These are phyloP conservation scores for Chimonanthus praecox DNA, from an alignment of 164 flowering plant species.

Conservation along the genomic window DNA sequence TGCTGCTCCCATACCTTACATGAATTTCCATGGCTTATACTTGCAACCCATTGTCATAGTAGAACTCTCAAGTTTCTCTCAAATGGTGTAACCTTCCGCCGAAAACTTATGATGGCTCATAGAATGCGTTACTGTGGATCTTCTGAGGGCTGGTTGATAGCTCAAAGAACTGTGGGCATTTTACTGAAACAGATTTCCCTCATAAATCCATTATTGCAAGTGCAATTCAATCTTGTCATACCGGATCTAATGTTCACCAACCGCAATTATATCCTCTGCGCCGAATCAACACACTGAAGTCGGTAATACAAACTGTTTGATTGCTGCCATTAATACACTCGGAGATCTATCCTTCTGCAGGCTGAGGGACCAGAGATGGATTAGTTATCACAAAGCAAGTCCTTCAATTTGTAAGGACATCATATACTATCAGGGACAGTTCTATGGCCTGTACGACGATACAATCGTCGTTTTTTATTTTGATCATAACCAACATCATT, in stretches of 20 bases:
- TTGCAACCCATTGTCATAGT: neutral
- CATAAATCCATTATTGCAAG: neutral
- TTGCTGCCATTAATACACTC: neutral
- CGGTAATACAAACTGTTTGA: neutral
- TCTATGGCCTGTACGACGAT: too few relatives aligned
- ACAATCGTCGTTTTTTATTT: too few relatives aligned
- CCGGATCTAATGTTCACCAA: neutral
- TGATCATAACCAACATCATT: neutral
- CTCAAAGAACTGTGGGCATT: neutral
- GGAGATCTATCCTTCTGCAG: neutral
- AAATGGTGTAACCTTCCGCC: neutral
- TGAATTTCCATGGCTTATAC: neutral
- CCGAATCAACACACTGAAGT: neutral
- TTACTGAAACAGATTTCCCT: neutral
- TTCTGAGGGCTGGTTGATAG: neutral
- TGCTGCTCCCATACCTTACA: neutral
- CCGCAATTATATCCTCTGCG: neutral
- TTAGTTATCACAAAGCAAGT: neutral
- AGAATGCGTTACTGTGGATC: neutral
- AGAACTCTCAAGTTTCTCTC: neutral
- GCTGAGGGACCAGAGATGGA: neutral
- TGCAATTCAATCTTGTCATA: neutral
- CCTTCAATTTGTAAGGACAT: too few relatives aligned
- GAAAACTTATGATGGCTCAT: neutral
- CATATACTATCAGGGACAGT: too few relatives aligned